Evolutionary conservation across 108 stramenopile species (phyloP).

Genomic region (Pseudonitzschia delicatissima): DNA sequence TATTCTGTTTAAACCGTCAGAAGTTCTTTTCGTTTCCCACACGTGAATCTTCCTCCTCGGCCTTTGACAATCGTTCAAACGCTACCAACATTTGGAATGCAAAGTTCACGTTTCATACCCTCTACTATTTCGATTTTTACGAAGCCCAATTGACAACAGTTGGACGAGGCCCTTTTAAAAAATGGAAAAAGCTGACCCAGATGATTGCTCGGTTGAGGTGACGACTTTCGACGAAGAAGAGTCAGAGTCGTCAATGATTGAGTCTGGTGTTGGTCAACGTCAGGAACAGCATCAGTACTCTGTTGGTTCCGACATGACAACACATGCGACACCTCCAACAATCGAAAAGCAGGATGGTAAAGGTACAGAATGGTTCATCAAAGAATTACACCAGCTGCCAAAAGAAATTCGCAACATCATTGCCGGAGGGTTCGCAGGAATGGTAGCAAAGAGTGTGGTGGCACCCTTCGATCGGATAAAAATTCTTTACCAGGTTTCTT

Average conservation of each 20-base stretch:
- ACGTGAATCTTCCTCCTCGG: too few species aligned
- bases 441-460: slow-evolving; percentile 85
- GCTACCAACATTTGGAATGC: too few species aligned
- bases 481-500: slow-evolving; percentile 85
- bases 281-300: neutral
- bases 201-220: slow-evolving; percentile 10
- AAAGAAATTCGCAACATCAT: slow-evolving; percentile 75
- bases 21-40: too few species aligned
- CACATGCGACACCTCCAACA: neutral
- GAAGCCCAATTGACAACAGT: too few species aligned
- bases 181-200: slow-evolving; percentile 12
- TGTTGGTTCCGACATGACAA: neutral
- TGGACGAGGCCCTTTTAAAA: too few species aligned
- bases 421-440: slow-evolving; percentile 80
- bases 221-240: slow-evolving; percentile 10
- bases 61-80: too few species aligned
- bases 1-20: too few species aligned
- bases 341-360: neutral
- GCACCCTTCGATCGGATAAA: slow-evolving; percentile 92
- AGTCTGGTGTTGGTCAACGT: neutral
- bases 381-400: slow-evolving; percentile 40
- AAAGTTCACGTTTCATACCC: too few species aligned
- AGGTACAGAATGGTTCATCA: neutral
- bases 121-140: too few species aligned
- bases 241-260: neutral